Evolutionary conservation across 1,284 basidiomycete species (phyloP), one percentile per base, ranked within the genome.

Genomic region (Ganoderma leucocontextum): DNA sequence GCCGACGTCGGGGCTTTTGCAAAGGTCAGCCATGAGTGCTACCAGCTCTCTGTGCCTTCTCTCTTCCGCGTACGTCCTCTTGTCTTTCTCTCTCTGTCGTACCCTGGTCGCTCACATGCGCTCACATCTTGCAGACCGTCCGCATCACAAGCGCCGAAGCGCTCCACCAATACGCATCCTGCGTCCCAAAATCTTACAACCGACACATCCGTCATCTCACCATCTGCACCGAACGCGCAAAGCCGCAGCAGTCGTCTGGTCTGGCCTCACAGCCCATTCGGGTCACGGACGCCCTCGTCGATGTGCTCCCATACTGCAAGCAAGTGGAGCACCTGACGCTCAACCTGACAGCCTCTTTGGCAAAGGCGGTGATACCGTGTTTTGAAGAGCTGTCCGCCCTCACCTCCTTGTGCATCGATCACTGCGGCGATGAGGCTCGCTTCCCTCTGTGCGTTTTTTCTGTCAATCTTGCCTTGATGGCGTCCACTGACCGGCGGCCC

Each of bases 151-250:
- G 78, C 69, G 79, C 82, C 53, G 76, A 82, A 35, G 82, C 84
- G 9, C 81, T 92, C 35, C 75, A 78, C 44, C 78, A 79, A 35
- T 93, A 91, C 78, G 78, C 87, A 22, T 79, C 83, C 57, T 82
- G 85, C 66, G 89, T 92, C 61, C 91, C 91, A 19, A 72, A 82
- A 15, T 73, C 73, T 39, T 90, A 91, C 76, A 84, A 81, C 73
- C 70, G 79, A 4, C 84, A 87, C 77, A 89, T 90, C 71, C 85
- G 84, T 71, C 80, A 84, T 25, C 85, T 93, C 68, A 79, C 85
- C 72, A 75, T 92, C 66, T 85, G 80, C 78, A 89, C 85, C 62
- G 80, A 82, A 61, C 78, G 79, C 59, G 38, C 58, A 38, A 57
- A 55, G 57, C 61, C 61, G 58, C 65, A 60, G 58, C 53, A 63